A percentile compares a stretch with the other conserved stretches of the same genome.
These are phyloP conservation scores for Wickerhamiella brachini DNA, from an alignment of 805 yeast genomes.

Conservation along the genomic window DNA sequence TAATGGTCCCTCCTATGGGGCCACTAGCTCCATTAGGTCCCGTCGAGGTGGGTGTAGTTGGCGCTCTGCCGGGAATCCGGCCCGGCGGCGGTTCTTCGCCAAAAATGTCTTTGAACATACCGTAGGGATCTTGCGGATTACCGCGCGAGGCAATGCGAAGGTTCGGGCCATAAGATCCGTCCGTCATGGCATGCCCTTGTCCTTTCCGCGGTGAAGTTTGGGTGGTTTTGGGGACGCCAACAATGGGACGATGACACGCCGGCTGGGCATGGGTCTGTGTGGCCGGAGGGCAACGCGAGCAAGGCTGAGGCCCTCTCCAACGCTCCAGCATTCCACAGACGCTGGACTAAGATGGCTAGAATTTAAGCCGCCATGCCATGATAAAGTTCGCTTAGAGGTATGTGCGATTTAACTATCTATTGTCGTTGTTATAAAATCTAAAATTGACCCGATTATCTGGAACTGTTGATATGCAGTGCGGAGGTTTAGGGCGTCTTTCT, in stretches of 20 bases:
- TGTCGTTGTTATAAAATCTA: background rate
- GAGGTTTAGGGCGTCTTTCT: background rate
- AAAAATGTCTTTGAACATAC: slow-evolving; percentile 24
- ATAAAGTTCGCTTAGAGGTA: no score
- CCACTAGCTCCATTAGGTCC: background rate
- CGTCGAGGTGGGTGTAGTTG: background rate
- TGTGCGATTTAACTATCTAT: background rate
- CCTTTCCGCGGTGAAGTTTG: background rate
- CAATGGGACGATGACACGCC: background rate
- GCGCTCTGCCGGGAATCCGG: slow-evolving; percentile 9
- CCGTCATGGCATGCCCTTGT: slow-evolving; percentile 5
- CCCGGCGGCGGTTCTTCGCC: slow-evolving; percentile 26
- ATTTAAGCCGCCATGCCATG: no score
- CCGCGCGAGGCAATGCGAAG: slow-evolving; percentile 3
- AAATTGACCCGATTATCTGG: background rate
- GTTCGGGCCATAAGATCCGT: slow-evolving; percentile 4
- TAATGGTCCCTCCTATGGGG: no score
- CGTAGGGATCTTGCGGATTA: slow-evolving; percentile 10
- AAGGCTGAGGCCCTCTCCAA: background rate
- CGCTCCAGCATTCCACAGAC: background rate
- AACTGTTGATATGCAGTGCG: background rate
- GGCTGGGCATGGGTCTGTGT: background rate
- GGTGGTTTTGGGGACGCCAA: background rate
- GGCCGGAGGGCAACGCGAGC: background rate
- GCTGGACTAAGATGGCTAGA: no score